Evolutionary conservation across 176 grass and related monocot species (phyloP).

Genomic region (Aegilops umbellulata): DNA sequence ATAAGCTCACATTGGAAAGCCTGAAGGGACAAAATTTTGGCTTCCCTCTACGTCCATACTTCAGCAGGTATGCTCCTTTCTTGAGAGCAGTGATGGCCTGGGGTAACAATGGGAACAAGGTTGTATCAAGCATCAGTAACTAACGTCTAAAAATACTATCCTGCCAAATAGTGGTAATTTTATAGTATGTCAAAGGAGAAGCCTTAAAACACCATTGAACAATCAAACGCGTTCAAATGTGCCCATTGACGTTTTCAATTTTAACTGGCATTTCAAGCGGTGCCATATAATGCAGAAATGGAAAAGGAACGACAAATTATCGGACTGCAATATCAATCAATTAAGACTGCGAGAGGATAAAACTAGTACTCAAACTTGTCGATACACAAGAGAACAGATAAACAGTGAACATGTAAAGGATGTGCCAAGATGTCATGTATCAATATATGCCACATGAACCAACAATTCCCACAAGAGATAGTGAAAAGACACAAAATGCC

Average conservation of each 20-base stretch:
- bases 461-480: not conserved
- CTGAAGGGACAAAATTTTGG: constrained; percentile 92
- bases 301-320: not conserved
- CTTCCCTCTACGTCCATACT: constrained; percentile 81
- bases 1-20: constrained; percentile 70
- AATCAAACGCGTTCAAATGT: not conserved
- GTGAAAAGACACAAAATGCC: not conserved
- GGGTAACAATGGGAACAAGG: constrained; percentile 22
- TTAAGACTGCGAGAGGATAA: not conserved
- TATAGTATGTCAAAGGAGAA: not conserved
- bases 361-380: not conserved
- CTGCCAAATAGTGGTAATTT: not conserved
- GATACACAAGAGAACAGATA: not conserved
- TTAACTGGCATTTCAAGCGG: constrained; percentile 8
- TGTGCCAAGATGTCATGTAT: not conserved
- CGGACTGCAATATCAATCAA: not conserved
- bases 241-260: not conserved
- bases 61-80: constrained; percentile 85
- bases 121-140: constrained; percentile 23
- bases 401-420: not conserved
- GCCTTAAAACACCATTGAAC: not conserved
- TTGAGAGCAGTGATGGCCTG: constrained; percentile 85
- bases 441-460: not conserved
- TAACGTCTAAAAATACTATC: not conserved
- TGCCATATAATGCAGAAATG: not conserved